These are phyloP conservation scores for Hirsutella minnesotensis DNA, from an alignment of 2,329 filamentous ascomycete genomes.

Conservation along the genomic window DNA sequence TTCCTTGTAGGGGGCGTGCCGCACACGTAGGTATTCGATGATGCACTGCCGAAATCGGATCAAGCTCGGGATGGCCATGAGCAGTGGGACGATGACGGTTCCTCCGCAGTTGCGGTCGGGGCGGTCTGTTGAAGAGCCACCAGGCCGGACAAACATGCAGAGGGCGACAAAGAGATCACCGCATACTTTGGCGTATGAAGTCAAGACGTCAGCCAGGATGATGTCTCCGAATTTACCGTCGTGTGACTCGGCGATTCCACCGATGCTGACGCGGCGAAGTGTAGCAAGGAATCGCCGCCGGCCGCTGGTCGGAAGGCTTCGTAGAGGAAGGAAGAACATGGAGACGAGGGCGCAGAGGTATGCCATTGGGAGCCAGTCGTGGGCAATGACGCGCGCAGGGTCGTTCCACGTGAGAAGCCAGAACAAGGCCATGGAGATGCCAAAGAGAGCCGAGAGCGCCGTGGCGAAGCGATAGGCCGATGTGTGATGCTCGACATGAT, in stretches of 20 bases:
- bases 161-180: slow-evolving; percentile 79
- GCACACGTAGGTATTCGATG: slow-evolving; percentile 71
- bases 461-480: slow-evolving; percentile 80
- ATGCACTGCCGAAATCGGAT: slow-evolving; percentile 89
- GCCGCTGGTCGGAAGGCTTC: slow-evolving; percentile 55
- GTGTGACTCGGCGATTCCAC: slow-evolving; percentile 72
- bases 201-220: slow-evolving; percentile 83
- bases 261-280: slow-evolving; percentile 67
- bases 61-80: slow-evolving; percentile 70
- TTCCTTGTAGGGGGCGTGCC: slow-evolving; percentile 41
- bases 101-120: slow-evolving; percentile 79
- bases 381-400: slow-evolving; percentile 56
- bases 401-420: slow-evolving; percentile 69
- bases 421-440: slow-evolving; percentile 64
- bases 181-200: slow-evolving; percentile 85
- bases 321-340: slow-evolving; percentile 62
- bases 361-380: slow-evolving; percentile 77
- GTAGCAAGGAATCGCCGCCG: slow-evolving; percentile 65
- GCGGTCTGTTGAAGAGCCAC: slow-evolving; percentile 62
- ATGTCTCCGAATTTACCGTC: slow-evolving; percentile 95
- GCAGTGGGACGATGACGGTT: slow-evolving; percentile 64
- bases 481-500: slow-evolving; percentile 62
- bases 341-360: slow-evolving; percentile 64
- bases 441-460: slow-evolving; percentile 60
- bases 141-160: slow-evolving; percentile 77